Conservation (phyloP, 345 rosid species). For the Heritiera fomes region DNA sequence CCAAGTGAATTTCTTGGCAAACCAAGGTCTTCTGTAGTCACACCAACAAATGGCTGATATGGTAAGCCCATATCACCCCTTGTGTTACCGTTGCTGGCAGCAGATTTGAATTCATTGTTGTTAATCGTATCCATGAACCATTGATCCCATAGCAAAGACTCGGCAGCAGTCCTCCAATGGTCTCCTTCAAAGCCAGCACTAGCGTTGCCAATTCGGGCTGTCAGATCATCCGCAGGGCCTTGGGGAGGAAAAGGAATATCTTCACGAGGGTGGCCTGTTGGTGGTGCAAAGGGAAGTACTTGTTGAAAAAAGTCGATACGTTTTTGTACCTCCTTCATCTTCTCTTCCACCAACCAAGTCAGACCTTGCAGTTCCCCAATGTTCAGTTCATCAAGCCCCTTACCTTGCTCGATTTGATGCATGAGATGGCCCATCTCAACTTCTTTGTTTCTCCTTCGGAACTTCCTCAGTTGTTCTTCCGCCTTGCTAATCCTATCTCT, state of each 20-base stretch:
- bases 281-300: conserved; percentile 4
- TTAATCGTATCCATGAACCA: conserved; percentile 20
- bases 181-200: not conserved
- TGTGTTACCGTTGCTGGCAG: not conserved
- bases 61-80: not conserved
- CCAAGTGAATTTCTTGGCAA: not conserved
- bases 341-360: conserved; percentile 32
- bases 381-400: conserved; percentile 6
- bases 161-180: not conserved
- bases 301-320: conserved; percentile 21
- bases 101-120: not conserved
- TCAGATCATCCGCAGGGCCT: not conserved
- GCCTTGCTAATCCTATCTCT: conserved; percentile 28
- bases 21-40: not conserved
- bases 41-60: not conserved
- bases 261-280: not conserved
- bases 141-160: not conserved
- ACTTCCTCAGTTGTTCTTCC: conserved; percentile 27
- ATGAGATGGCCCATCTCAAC: conserved; percentile 24
- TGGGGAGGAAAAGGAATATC: not conserved
- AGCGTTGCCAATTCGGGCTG: no score
- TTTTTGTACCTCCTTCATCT: conserved; percentile 22
- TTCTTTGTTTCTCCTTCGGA: conserved; percentile 23
- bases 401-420: conserved; percentile 24
- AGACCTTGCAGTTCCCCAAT: conserved; percentile 16